Base-by-base conservation (phyloP, 1,284 basidiomycete genomes). In the Irpex lacteus region DNA sequence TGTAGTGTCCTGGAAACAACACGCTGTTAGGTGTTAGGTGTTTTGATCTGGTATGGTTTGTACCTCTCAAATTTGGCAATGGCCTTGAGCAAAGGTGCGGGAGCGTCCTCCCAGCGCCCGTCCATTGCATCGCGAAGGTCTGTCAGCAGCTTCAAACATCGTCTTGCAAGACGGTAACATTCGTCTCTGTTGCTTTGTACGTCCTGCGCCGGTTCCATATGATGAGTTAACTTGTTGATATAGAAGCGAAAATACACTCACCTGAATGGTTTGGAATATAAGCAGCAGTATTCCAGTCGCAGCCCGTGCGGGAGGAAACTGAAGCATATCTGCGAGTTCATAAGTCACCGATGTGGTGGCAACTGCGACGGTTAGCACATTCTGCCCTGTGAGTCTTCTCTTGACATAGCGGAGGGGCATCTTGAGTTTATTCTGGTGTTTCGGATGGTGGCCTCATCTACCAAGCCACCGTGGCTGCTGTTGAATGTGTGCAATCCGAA, bases 221-320 rank as follows among this genome's bases (percentile, higher is more conserved):
- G 26, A 26, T 4, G 26, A 26, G 26, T 26, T 2, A 26, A 4
- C 26, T 26, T 26, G 26, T 26, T 54, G 54, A 54, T 47, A 38
- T 67, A 69, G 60, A n/a, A 56, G 9, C 21, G 44, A 2, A 4
- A 13, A 4, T 9, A 9, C 9, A 65, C 77, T 67, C 61, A 83
- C 84, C 73, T 83, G 78, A 32, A 84, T 71, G 0, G 79, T 82
- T 67, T 84, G 70, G 58, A 85, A 72, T 34, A 85, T 81, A 13
- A 78, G 69, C 38, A 83, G 71, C 18, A 84, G 68, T 5, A 82
- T 65, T 0, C 77, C 75, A 7, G 80, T 74, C 0, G 80, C 78
- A 0, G 78, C 81, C 11, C 74, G 70, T 0, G 77, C 80, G 1
- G 82, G 81, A 18, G 82, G 79, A 64, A 83, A 83, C 49, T 73